Evolutionary conservation across 2,329 filamentous ascomycete species (phyloP), one percentile per base, ranked within the genome.

Genomic region (Graphium sp.): DNA sequence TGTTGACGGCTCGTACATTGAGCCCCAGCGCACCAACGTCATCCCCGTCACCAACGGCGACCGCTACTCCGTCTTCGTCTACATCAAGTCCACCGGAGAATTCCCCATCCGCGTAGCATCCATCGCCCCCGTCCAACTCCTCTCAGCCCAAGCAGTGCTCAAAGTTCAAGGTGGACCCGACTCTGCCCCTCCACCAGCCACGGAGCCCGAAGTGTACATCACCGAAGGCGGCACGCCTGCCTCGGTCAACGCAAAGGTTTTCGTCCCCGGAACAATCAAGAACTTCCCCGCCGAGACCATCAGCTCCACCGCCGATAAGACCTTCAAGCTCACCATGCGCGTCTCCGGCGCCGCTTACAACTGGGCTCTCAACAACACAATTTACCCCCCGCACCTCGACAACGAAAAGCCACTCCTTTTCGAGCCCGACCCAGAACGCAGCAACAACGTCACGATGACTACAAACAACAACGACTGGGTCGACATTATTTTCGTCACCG

Each of bases 61-160:
- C 34, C 55, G 65, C 6, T 67, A 59, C 39, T 65, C 63, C 1
- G 48, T 69, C 2, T 39, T 68, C 26, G 39, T 66, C 35, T 44
- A 55, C 32, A 46, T 67, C 4, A 51, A 56, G 20, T 40, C 52
- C 1, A n/a, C n/a, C n/a, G 60, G 60, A 1, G 47, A 61, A 33
- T 74, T 66, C 42, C 58, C 58, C 6, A 58, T 74, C 18, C 66
- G 71, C 3, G 50, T 64, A 22, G 58, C 60, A 16, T 57, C 61
- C 11, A 47, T 50, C n/a, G 52, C 50, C 18, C 43, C 53, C 3
- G 56, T 61, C 7, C 72, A 76, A 40, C 53, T 72, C 31, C 52
- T 75, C 18, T 53, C 55, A 10, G 66, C 60, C 3, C 53, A 57
- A 12, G 68, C 62, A 1, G 47, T 56, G 7, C 44, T 75, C 22